These are phyloP conservation scores for Boletus smithii DNA, from an alignment of 1,284 basidiomycete genomes.

Conservation along the genomic window DNA sequence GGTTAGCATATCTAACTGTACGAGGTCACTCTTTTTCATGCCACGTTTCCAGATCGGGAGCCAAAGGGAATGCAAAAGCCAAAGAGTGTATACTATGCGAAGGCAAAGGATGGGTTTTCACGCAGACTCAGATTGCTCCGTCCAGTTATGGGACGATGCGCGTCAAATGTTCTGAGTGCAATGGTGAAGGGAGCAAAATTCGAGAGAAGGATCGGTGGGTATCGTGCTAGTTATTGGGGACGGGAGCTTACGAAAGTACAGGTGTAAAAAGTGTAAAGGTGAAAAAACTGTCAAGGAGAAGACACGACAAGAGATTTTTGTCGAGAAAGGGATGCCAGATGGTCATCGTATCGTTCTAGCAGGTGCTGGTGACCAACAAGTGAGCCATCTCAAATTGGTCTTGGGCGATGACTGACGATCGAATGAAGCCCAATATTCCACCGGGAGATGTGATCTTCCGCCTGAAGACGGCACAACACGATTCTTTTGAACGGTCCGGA, in stretches of 20 bases:
- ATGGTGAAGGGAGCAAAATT: constrained; percentile 76
- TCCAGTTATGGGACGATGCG: constrained; percentile 51
- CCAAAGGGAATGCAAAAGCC: constrained; percentile 74
- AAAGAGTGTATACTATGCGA: constrained; percentile 81
- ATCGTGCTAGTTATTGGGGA: background rate
- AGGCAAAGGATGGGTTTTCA: constrained; percentile 74
- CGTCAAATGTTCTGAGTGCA: constrained; percentile 72
- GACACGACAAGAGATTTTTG: constrained; percentile 79
- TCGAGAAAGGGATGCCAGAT: constrained; percentile 88
- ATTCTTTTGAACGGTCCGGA: constrained; percentile 78
- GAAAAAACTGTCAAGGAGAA: constrained; percentile 83
- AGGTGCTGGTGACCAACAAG: constrained; percentile 89
- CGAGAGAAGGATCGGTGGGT: constrained; percentile 84
- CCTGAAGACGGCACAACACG: constrained; percentile 65
- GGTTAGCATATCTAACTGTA: constrained; percentile 45
- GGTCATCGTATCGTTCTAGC: constrained; percentile 83
- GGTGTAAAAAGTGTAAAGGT: constrained; percentile 96
- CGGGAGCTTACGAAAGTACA: constrained; percentile 31
- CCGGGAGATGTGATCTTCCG: constrained; percentile 89
- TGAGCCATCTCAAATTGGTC: constrained; percentile 33
- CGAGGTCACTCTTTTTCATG: constrained; percentile 7
- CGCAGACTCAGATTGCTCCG: constrained; percentile 57
- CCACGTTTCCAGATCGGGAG: constrained; percentile 61
- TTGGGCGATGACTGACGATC: constrained; percentile 11
- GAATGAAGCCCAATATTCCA: constrained; percentile 67